Evolutionary conservation across 2,329 filamentous ascomycete genomes (phyloP), one percentile per base, ranked within the genome.

Genomic region (Venturia asperata): DNA sequence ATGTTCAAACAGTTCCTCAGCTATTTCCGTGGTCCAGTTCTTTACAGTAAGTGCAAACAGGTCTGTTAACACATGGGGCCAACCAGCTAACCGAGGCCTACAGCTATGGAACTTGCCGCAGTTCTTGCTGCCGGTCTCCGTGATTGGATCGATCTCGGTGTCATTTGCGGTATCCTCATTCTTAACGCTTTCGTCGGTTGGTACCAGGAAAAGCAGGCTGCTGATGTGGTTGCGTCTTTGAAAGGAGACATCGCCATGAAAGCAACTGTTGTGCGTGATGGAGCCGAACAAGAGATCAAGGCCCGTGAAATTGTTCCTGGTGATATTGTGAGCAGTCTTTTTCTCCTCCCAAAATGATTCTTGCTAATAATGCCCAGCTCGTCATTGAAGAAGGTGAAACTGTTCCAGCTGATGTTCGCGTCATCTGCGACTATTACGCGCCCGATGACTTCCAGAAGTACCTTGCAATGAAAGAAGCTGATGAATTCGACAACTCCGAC

Each of bases 201-300:
- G 85, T 90, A 91, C 76, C 88, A 90, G 76, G 88, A 91, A 78
- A 91, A 91, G 80, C 87, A 90, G 77, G 88, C 88, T 71, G 88
- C 87, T 70, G 88, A 91, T 77, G 87, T 90, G 72, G 87, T 90
- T 72, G 87, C 87, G 65, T 85, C 81, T 68, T 79, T 91, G 68
- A 90, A 90, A 81, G 88, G 88, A 79, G 88, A 91, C 72, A 91
- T 91, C 73, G 88, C 88, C 71, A 88, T 91, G 85, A 87, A 85
- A 77, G 84, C 86, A 61, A 81, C 79, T 68, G 86, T 88, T 72
- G 77, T 90, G 70, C 87, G 88, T 72, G 82, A 89, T 73, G 87
- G 88, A 67, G 78, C 80, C 67, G 85, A 89, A 77, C 78, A 85
- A 70, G 84, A 87, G 68, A 88, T 91, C 75, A 83, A 88, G 71